Base-by-base conservation (phyloP, 805 yeast genomes). In the Saccharomyces eubayanus region DNA sequence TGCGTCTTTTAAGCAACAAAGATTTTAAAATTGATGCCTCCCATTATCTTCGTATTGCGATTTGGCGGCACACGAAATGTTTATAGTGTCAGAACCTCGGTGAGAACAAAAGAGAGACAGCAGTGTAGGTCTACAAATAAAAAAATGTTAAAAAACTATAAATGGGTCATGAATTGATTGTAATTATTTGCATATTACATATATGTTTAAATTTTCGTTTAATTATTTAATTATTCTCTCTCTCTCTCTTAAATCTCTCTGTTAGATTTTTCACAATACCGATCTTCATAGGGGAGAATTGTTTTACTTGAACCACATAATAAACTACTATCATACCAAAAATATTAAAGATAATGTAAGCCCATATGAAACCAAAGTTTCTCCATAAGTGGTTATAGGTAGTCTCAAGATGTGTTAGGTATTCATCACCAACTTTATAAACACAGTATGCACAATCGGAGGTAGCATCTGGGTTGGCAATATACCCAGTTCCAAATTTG, bases 361-460 rank as follows among this genome's bases (percentile, higher is more conserved):
- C 76, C 55, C 77, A 66, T 60, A 76, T 77, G 28, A 83, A 73
- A 59, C 87, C 88, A 62, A 75, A 74, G 65, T 83, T 75, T 68
- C 85, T 75, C 84, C 87, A 81, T 59, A 73, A 70, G 51, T 73
- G 59, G 51, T 57, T 40, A 50, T 66, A 69, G n/a, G 58, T 48
- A n/a, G 72, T 61, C 12, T 59, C 60, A 21, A 74, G 59, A 31
- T 50, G 49, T 1, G 48, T 65, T 69, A 87, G 75, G 64, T 72
- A 87, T 0, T 68, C 74, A 65, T 86, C 78, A 6, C 91, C 84
- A 10, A 67, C 63, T 4, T 69, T 58, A 56, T 78, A 70, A n/a
- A 76, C 59, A 70, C 94, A 87, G 71, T 70, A 83, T 2, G 69
- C 59, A 67, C 92, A 87, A n/a, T 57, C 51, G 0, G 69, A 60